A percentile compares a stretch with the other conserved stretches of the same genome.
Conservation (phyloP, 2,329 filamentous ascomycete species). For the Ceratocystis lukuohia region DNA sequence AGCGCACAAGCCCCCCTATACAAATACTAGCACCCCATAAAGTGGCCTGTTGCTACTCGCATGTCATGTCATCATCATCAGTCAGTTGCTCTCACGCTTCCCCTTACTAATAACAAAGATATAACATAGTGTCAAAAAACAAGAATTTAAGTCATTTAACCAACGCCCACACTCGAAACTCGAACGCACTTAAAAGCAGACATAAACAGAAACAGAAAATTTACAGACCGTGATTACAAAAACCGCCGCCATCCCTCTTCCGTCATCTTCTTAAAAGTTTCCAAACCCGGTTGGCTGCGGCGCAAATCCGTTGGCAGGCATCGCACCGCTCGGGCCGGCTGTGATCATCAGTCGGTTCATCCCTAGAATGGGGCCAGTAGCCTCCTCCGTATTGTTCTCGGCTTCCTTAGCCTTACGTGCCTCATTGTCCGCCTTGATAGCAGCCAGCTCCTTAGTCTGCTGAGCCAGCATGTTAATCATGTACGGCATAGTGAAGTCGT, state of each 20-base stretch:
- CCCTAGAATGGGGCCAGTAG: conserved; percentile 85
- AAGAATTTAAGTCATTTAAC: background rate
- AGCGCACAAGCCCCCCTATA: background rate
- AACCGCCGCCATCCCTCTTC: conserved; percentile 6
- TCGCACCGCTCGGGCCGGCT: conserved; percentile 55
- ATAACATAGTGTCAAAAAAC: background rate
- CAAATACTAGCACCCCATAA: background rate
- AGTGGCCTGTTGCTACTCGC: background rate
- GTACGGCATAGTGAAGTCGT: conserved; percentile 98
- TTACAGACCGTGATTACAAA: conserved; percentile 11
- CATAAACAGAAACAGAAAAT: conserved; percentile 13
- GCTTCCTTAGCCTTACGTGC: conserved; percentile 68
- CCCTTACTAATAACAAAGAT: background rate
- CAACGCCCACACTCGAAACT: conserved; percentile 1
- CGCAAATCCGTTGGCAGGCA: conserved; percentile 73
- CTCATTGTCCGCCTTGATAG: conserved; percentile 90
- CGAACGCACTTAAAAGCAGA: background rate
- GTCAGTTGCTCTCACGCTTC: background rate
- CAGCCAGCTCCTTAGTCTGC: conserved; percentile 72
- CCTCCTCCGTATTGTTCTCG: conserved; percentile 69
- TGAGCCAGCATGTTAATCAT: conserved; percentile 97
- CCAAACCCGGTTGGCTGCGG: conserved; percentile 76
- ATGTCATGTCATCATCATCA: background rate
- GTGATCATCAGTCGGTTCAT: conserved; percentile 88
- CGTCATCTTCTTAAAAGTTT: conserved; percentile 31